These are phyloP conservation scores for Biscogniauxia sp. DNA, from an alignment of 2,329 filamentous ascomycete species.

Conservation along the genomic window DNA sequence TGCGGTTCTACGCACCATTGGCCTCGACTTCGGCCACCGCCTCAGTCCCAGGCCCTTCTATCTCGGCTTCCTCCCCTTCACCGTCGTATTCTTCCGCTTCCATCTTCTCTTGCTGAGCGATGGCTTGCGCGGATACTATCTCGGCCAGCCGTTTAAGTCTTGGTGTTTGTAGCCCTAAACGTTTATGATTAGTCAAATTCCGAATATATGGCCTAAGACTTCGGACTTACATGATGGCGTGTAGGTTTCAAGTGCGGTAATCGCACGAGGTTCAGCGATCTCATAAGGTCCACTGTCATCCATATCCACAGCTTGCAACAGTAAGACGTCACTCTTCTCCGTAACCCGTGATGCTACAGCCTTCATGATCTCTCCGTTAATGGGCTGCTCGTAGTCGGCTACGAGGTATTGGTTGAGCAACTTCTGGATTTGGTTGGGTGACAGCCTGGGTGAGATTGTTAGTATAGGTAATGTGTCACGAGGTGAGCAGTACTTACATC, in stretches of 20 bases:
- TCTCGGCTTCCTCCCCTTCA: conserved; percentile 45
- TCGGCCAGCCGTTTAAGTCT: conserved; percentile 94
- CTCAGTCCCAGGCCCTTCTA: conserved; percentile 34
- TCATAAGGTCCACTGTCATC: conserved; percentile 98
- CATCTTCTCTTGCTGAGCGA: conserved; percentile 87
- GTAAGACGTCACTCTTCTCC: conserved; percentile 94
- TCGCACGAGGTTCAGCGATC: conserved; percentile 93
- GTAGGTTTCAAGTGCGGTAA: conserved; percentile 95
- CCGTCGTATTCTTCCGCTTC: conserved; percentile 48
- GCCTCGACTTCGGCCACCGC: conserved; percentile 37
- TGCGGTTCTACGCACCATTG: conserved; percentile 34
- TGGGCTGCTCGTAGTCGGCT: conserved; percentile 97
- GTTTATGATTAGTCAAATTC: conserved; percentile 25
- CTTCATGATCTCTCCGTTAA: conserved; percentile 99
- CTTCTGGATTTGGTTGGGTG: conserved; percentile 98
- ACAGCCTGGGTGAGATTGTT: conserved; percentile 61
- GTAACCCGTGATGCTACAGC: conserved; percentile 94
- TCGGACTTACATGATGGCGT: conserved; percentile 83
- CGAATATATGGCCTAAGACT: background rate
- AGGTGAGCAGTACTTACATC: conserved; percentile 71
- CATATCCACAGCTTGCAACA: conserved; percentile 95
- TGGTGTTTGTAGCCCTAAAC: conserved; percentile 86
- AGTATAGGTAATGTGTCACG: conserved; percentile 10
- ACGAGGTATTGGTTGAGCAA: conserved; percentile 97
- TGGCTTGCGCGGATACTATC: conserved; percentile 94